phyloP scores from a whole-genome alignment of 2,329 filamentous ascomycete species.

The Diaporthe citrichinensis region DNA sequence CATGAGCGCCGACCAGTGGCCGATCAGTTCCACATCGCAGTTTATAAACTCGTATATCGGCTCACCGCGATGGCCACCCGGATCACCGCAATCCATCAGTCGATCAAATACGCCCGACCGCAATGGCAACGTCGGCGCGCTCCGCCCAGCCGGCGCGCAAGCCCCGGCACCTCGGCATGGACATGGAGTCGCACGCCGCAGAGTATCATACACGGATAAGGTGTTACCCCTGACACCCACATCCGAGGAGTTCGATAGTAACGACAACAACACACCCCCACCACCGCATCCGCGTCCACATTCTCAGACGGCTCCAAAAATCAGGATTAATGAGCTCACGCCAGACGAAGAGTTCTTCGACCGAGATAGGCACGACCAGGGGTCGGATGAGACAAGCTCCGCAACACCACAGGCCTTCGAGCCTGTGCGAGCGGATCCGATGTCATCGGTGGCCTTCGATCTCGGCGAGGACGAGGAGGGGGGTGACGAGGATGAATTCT shows the following conservation, averaged over 20 bases:
- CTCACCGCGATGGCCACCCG: constrained; percentile 37
- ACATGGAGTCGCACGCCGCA: constrained; percentile 20
- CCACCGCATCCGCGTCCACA: neutral
- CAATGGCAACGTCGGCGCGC: neutral
- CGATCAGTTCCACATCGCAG: constrained; percentile 35
- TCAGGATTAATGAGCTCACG: constrained; percentile 26
- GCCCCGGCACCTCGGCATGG: neutral
- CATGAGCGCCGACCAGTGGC: constrained; percentile 38
- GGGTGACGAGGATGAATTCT: constrained; percentile 25
- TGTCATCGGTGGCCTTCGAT: neutral
- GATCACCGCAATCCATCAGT: constrained; percentile 35
- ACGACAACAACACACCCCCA: constrained; percentile 42
- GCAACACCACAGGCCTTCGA: neutral
- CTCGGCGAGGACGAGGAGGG: constrained; percentile 2
- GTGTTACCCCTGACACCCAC: constrained; percentile 52
- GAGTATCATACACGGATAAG: constrained; percentile 48
- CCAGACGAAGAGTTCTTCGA: constrained; percentile 22
- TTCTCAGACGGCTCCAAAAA: constrained; percentile 2
- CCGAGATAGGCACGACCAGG: neutral
- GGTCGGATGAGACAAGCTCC: neutral
- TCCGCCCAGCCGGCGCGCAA: neutral
- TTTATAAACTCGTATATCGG: constrained; percentile 40
- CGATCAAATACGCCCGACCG: constrained; percentile 30
- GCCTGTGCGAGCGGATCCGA: neutral
- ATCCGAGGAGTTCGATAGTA: constrained; percentile 46